Percentiles rank a stretch among this genome's conserved stretches.
Conservation (phyloP, 345 rosid species). For the Citrus inodora region DNA sequence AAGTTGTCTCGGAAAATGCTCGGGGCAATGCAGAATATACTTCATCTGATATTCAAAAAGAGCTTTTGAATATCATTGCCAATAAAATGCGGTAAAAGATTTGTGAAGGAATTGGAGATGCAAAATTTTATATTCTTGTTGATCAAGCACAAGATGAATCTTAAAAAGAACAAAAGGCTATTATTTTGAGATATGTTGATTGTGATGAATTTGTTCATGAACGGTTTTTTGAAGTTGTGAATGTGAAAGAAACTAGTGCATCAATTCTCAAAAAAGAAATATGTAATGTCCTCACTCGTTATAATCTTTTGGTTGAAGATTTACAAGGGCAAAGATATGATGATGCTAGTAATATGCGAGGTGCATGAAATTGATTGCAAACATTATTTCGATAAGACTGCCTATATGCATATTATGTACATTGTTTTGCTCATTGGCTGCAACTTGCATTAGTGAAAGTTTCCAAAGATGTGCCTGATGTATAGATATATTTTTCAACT, state of each 20-base stretch:
- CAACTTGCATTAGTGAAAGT: not conserved
- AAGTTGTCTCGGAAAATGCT: not conserved
- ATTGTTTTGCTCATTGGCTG: not conserved
- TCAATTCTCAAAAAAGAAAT: not conserved
- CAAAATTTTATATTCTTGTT: too few species aligned
- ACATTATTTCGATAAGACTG: not conserved
- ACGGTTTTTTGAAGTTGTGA: not conserved
- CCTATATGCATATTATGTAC: not conserved
- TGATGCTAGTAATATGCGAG: not conserved
- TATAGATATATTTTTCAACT: not conserved
- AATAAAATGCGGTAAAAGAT: not conserved
- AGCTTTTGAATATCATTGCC: not conserved
- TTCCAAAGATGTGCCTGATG: not conserved
- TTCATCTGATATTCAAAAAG: not conserved
- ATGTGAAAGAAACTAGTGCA: not conserved
- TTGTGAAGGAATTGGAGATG: not conserved
- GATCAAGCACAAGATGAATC: too few species aligned
- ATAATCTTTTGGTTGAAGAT: not conserved
- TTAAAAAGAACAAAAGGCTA: too few species aligned
- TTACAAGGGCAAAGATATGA: not conserved
- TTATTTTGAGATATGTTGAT: not conserved
- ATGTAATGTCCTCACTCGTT: not conserved
- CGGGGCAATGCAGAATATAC: too few species aligned
- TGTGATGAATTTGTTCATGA: not conserved
- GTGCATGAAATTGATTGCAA: not conserved